These are phyloP conservation scores for Eimeria tenella DNA, from an alignment of 169 alveolate genomes.

Conservation along the genomic window DNA sequence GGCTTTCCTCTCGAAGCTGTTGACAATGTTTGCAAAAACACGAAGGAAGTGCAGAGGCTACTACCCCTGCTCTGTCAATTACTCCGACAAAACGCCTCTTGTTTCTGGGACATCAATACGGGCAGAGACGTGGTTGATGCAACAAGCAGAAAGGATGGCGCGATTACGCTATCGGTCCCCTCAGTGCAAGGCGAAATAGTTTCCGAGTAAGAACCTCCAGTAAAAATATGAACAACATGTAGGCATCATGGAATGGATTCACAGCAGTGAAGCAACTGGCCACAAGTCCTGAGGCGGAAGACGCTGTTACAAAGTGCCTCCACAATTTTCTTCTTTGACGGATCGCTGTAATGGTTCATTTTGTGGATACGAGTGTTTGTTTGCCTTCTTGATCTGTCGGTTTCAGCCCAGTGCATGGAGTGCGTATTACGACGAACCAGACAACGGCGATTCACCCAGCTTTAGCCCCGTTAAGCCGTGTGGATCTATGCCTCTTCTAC, in stretches of 20 bases:
- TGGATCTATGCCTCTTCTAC: slow-evolving; percentile 72
- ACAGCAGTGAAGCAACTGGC: no score
- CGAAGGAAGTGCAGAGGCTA: slow-evolving; percentile 21
- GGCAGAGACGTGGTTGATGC: not conserved
- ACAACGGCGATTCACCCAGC: slow-evolving; percentile 75
- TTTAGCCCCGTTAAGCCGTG: slow-evolving; percentile 64
- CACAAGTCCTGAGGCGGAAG: no score
- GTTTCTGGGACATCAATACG: not conserved
- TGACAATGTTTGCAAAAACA: slow-evolving; percentile 12
- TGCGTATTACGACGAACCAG: not conserved
- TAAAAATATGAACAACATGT: not conserved
- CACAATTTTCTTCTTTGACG: no score
- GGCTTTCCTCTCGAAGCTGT: slow-evolving; percentile 72
- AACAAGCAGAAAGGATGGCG: slow-evolving; percentile 1
- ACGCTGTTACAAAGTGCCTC: no score
- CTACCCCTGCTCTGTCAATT: slow-evolving; percentile 30
- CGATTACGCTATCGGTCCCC: not conserved
- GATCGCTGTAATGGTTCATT: no score
- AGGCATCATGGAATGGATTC: no score
- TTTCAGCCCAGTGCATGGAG: slow-evolving; percentile 38
- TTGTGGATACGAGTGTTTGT: not conserved
- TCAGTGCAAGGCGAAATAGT: not conserved
- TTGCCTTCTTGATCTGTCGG: not conserved
- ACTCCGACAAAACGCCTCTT: slow-evolving; percentile 25
- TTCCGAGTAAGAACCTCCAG: not conserved